These are phyloP conservation scores for Fonsecaea erecta DNA, from an alignment of 2,329 filamentous ascomycete species.

Conservation along the genomic window DNA sequence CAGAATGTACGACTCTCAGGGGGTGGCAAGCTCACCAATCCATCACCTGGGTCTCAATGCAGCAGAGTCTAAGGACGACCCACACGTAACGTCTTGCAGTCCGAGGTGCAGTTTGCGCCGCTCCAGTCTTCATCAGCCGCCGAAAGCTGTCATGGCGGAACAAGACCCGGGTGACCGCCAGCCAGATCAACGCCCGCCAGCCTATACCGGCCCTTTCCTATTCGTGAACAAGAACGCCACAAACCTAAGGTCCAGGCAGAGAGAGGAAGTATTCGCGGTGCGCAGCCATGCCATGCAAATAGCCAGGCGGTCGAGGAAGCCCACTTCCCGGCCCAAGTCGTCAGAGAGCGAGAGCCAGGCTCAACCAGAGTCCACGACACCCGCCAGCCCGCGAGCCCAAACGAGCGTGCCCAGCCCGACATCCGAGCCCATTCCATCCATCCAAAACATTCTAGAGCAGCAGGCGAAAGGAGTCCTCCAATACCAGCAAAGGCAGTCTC, in stretches of 20 bases:
- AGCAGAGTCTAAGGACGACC: not conserved
- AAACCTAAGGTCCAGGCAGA: constrained; percentile 20
- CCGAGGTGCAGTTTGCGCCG: not conserved
- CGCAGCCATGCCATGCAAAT: constrained; percentile 29
- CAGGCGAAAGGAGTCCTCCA: constrained; percentile 15
- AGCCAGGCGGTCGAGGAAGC: constrained; percentile 22
- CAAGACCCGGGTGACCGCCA: constrained; percentile 3
- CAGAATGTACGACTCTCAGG: constrained; percentile 9
- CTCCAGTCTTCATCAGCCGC: not conserved
- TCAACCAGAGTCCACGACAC: not conserved
- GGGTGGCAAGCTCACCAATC: constrained; percentile 15
- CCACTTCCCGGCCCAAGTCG: constrained; percentile 2
- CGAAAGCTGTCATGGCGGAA: constrained; percentile 9
- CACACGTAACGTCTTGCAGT: constrained; percentile 3
- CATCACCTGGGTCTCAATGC: not conserved
- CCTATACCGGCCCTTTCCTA: constrained; percentile 20
- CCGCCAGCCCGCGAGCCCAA: not conserved
- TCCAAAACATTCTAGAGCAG: constrained; percentile 13
- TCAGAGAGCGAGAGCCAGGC: not conserved
- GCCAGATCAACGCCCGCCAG: constrained; percentile 17
- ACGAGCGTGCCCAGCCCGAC: not conserved
- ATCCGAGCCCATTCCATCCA: constrained; percentile 8
- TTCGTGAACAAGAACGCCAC: constrained; percentile 28
- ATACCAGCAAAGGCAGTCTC: constrained; percentile 13
- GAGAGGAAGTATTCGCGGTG: constrained; percentile 25